Evolutionary conservation across 441 rosid species (phyloP).

Genomic region (Populus hybrid): DNA sequence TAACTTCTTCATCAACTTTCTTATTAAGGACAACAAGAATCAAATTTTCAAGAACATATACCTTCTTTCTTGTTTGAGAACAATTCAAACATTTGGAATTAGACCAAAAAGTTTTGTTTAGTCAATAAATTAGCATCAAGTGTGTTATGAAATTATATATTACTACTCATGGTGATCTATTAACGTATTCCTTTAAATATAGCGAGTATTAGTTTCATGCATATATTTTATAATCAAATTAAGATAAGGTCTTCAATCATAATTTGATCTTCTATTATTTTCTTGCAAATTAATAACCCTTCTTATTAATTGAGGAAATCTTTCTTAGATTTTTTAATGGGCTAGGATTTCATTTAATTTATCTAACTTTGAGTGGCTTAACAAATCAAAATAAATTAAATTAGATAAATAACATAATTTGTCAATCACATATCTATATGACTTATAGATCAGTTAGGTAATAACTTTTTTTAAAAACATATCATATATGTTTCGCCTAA

Average conservation of each 20-base stretch:
- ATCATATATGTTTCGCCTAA: too few relatives aligned
- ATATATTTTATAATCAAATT: not conserved
- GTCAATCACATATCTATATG: not conserved
- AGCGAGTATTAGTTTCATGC: not conserved
- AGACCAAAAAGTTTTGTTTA: too few relatives aligned
- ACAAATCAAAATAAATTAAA: not conserved
- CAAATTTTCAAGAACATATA: too few relatives aligned
- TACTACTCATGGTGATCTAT: too few relatives aligned
- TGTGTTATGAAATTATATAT: too few relatives aligned
- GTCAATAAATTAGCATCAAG: too few relatives aligned
- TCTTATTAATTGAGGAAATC: not conserved
- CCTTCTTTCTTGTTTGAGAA: too few relatives aligned
- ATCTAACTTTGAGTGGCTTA: not conserved
- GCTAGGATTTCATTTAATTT: not conserved
- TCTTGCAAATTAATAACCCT: not conserved
- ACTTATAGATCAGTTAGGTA: not conserved
- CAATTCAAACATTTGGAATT: too few relatives aligned
- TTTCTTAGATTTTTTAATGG: too few relatives aligned
- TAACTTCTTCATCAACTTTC: too few relatives aligned
- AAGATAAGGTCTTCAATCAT: not conserved
- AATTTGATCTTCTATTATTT: not conserved
- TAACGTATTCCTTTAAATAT: too few relatives aligned
- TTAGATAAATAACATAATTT: not conserved
- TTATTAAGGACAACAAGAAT: too few relatives aligned
- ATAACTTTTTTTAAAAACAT: not conserved